These are phyloP conservation scores for Fusarium ramigenum DNA, from an alignment of 2,329 filamentous ascomycete species.

Conservation along the genomic window DNA sequence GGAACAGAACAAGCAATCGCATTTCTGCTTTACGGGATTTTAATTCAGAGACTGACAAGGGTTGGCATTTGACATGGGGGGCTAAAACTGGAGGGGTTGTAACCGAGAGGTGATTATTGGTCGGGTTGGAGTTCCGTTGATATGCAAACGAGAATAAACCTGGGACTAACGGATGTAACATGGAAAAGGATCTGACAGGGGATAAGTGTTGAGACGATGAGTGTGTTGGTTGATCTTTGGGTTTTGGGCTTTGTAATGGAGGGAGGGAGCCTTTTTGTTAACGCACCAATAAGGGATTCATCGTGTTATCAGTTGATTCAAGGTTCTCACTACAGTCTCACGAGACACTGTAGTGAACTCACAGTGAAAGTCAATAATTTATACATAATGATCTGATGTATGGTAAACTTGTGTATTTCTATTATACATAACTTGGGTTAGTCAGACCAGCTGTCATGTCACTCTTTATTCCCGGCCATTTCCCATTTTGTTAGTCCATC, in stretches of 20 bases:
- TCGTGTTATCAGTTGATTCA: not conserved
- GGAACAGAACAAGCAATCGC: not conserved
- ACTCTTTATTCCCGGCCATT: not conserved
- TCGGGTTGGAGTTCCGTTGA: constrained; percentile 2
- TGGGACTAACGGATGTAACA: constrained; percentile 13
- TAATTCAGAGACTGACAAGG: not conserved
- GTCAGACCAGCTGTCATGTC: not conserved
- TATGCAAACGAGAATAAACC: not conserved
- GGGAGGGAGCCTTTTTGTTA: not conserved
- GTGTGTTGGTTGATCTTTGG: constrained; percentile 11
- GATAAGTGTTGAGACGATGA: not conserved
- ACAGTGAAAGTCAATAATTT: rapidly evolving
- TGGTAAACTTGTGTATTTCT: not conserved
- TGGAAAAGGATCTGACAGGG: not conserved
- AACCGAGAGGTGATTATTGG: not conserved
- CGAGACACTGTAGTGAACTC: rapidly evolving
- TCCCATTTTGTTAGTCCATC: not conserved
- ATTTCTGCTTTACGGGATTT: not conserved
- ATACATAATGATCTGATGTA: not conserved
- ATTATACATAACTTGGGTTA: not conserved
- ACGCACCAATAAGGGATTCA: constrained; percentile 12
- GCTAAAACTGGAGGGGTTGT: not conserved
- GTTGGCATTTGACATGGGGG: not conserved
- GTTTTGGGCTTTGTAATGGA: not conserved
- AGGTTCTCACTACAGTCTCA: not conserved